Conservation (phyloP, 768 basidiomycete species). For the Lentinus tigrinus region DNA sequence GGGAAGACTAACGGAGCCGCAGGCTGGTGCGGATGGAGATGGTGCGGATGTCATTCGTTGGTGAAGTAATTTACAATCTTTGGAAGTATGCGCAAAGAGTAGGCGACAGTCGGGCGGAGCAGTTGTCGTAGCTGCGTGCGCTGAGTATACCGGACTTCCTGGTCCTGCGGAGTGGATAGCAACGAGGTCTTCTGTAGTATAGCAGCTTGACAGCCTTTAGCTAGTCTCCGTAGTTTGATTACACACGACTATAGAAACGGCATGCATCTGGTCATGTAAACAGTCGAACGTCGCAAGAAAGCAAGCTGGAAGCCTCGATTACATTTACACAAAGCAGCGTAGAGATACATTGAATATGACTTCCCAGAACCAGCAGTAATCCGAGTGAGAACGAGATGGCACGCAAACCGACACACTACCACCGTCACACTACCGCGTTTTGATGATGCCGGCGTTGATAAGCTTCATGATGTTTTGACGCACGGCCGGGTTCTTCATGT, state of each 20-base stretch:
- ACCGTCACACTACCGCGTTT: constrained; percentile 56
- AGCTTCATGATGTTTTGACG: constrained; percentile 85
- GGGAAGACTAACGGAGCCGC: no score
- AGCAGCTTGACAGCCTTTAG: no score
- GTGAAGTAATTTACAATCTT: no score
- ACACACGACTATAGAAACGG: no score
- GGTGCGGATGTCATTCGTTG: no score
- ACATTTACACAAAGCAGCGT: constrained; percentile 13
- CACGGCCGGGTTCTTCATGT: constrained; percentile 91
- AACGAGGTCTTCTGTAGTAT: neutral
- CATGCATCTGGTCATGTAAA: neutral
- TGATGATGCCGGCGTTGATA: constrained; percentile 90
- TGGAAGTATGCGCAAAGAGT: no score
- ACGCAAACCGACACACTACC: neutral
- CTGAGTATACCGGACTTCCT: no score
- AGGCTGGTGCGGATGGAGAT: no score
- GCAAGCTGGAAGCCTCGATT: constrained; percentile 7
- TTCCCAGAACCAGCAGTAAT: constrained; percentile 6
- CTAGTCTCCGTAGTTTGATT: no score
- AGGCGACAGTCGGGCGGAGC: no score
- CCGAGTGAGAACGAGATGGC: constrained; percentile 9
- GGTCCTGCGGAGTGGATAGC: neutral
- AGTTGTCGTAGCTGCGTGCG: no score
- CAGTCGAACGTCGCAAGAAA: neutral
- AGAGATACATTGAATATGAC: constrained; percentile 16